phyloP scores from a whole-genome alignment of 2,329 filamentous ascomycete species.

The Fusarium sp. region DNA sequence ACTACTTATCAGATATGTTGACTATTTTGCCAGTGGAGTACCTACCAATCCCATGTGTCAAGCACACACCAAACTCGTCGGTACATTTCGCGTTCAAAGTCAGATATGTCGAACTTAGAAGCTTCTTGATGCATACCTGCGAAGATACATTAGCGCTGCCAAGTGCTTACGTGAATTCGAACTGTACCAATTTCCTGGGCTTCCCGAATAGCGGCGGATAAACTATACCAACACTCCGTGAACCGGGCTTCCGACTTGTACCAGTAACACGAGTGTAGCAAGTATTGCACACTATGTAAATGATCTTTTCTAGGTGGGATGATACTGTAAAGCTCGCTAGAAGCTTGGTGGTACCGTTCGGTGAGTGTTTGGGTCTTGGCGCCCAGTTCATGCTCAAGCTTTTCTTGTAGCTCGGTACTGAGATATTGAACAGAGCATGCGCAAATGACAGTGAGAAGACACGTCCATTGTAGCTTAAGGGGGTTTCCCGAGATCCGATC shows the following conservation, averaged over 20 bases:
- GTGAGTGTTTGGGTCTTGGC: neutral
- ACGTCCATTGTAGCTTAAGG: neutral
- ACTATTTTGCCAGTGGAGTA: neutral
- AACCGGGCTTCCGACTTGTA: neutral
- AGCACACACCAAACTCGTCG: neutral
- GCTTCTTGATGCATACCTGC: neutral
- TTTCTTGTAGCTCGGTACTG: neutral
- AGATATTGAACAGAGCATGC: neutral
- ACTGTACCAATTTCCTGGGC: neutral
- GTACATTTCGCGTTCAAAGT: neutral
- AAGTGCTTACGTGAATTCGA: fast-evolving
- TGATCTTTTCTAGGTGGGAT: neutral
- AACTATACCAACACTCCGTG: neutral
- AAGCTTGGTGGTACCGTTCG: neutral
- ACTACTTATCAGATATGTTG: fast-evolving
- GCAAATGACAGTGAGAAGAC: neutral
- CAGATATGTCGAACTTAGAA: neutral
- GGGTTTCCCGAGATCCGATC: neutral
- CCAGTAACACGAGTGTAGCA: neutral
- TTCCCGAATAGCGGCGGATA: neutral
- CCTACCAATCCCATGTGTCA: neutral
- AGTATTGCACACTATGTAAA: neutral
- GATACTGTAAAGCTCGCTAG: neutral
- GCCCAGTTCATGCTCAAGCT: neutral
- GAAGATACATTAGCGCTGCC: neutral